These are phyloP conservation scores for Ganoderma multipileum DNA, from an alignment of 1,284 basidiomycete species.

Conservation along the genomic window DNA sequence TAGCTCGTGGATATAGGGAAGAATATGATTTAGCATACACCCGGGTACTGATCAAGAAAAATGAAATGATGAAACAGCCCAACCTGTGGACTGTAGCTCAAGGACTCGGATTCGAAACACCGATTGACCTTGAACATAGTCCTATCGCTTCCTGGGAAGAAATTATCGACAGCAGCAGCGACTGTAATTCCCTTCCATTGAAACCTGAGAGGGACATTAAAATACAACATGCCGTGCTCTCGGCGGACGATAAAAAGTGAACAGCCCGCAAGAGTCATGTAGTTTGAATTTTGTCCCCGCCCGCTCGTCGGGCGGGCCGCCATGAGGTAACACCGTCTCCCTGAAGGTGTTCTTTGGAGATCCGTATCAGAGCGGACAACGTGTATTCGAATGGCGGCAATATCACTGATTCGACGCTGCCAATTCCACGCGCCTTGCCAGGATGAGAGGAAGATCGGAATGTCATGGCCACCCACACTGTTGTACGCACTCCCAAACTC, in stretches of 20 bases:
- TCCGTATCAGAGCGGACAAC: neutral
- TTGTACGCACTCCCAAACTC: neutral
- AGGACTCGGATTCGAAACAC: too few relatives aligned
- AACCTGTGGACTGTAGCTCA: too few relatives aligned
- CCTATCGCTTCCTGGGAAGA: too few relatives aligned
- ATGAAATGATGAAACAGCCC: neutral
- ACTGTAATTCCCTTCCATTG: neutral
- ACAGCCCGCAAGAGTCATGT: neutral
- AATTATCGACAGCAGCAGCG: too few relatives aligned
- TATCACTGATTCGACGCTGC: neutral
- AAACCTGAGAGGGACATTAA: neutral
- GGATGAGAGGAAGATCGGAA: neutral
- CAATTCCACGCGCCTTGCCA: neutral
- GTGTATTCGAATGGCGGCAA: neutral
- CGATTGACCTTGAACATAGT: too few relatives aligned
- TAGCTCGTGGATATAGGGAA: too few relatives aligned
- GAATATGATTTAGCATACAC: too few relatives aligned
- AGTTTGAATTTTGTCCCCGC: neutral
- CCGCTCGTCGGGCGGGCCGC: neutral
- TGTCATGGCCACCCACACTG: too few relatives aligned
- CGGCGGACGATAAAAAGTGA: neutral
- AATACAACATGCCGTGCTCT: neutral
- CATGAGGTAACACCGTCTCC: neutral
- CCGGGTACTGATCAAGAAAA: neutral
- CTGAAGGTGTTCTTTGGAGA: neutral